Base-by-base conservation (phyloP, 495 filamentous ascomycete species). In the Daldinia loculata region DNA sequence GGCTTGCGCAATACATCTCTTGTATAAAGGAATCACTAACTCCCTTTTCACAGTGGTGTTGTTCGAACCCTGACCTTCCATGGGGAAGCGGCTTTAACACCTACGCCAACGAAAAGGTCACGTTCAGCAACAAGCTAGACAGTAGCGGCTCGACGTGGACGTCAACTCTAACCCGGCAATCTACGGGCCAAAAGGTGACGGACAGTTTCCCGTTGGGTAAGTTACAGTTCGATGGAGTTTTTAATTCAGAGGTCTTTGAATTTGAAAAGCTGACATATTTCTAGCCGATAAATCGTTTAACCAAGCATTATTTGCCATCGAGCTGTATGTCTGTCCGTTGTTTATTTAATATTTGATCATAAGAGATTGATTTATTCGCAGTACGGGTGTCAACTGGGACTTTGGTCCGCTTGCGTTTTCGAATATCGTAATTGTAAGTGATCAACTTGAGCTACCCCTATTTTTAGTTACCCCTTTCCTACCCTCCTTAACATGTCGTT, bases 1-100 rank as follows among this genome's bases (percentile, higher is more conserved):
- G 12, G 5, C 15, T 24, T 9, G 12, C 1, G 12, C n/a, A 36
- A 14, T 3, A 17, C 12, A 32, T 19, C 9, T 36, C 3, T 36
- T 19, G 9, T 12, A 9, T 19, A 17, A 12, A 24, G 7, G 0
- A 6, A 22, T 30, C 24, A 2, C 30, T 56, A 17, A 56, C n/a
- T 1, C 4, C 6, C 12, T 9, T 36, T 2, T 32, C 2, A 1
- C 14, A 56, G 53, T 84, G 80, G 82, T 82, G 81, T 50, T 81
- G 80, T 56, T 75, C 70, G 7, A 82, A 82, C 45, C 82, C 80
- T 9, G 75, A 57, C 30, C 66, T 83, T 36, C 75, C 78, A 3
- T 82, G 80, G 80, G 80, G 80, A 19, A 71, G 73, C 36, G 81
- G 78, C 11, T 83, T 82, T 66, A 79, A 80, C 65, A 77, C 79